These are phyloP conservation scores for Pichia occidentalis DNA, from an alignment of 805 yeast genomes.

Conservation along the genomic window DNA sequence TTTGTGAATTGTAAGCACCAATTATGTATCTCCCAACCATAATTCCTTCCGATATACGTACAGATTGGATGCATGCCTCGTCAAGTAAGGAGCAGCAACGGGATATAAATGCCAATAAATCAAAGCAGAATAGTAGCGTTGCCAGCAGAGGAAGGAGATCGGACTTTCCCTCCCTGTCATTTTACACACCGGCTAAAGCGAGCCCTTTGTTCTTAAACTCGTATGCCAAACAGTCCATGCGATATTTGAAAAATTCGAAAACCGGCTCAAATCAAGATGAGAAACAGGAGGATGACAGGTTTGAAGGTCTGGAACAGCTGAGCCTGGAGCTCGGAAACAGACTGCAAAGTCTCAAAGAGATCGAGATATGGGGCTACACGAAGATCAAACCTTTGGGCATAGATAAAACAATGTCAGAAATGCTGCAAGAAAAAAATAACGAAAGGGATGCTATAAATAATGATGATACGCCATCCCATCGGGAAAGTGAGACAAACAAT, in stretches of 20 bases:
- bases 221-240: constrained; percentile 1
- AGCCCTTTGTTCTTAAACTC: constrained; percentile 9
- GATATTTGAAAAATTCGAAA: constrained; percentile 1
- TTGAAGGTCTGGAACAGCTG: constrained; percentile 12
- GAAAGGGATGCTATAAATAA: neutral
- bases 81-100: constrained; percentile 7
- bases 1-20: neutral
- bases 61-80: constrained; percentile 34
- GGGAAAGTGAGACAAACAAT: constrained; percentile 12
- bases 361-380: constrained; percentile 12
- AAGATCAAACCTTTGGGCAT: constrained; percentile 43
- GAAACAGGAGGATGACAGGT: neutral
- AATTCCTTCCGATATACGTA: constrained; percentile 40
- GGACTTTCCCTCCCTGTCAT: constrained; percentile 14
- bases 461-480: too few relatives aligned
- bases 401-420: constrained; percentile 43
- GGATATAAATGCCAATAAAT: constrained; percentile 1
- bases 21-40: constrained; percentile 44
- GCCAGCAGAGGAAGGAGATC: constrained; percentile 17
- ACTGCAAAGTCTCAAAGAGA: constrained; percentile 10
- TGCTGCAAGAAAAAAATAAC: constrained; percentile 21
- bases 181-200: constrained; percentile 7
- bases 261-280: constrained; percentile 21
- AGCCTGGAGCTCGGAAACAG: constrained; percentile 14
- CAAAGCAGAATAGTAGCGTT: neutral